These are phyloP conservation scores for Magnusiomyces tetraspermus DNA, from an alignment of 1,139 yeast species.

Conservation along the genomic window DNA sequence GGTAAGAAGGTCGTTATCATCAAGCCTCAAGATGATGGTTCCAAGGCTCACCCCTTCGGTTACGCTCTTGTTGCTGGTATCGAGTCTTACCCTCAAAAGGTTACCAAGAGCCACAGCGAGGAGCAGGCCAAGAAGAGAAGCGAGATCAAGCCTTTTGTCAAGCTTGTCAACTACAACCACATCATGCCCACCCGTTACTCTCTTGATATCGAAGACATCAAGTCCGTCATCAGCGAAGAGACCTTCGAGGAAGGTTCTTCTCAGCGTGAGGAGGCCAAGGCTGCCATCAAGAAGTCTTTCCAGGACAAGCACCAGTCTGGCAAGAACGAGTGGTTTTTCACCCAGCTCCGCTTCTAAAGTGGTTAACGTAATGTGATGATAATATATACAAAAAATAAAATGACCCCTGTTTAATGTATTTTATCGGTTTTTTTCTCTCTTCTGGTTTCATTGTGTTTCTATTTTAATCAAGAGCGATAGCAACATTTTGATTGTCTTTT, in stretches of 20 bases:
- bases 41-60: constrained; percentile 98
- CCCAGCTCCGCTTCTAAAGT: constrained; percentile 90
- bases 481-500: too few species aligned
- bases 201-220: constrained; percentile 92
- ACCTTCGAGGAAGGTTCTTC: constrained; percentile 89
- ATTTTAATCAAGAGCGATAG: too few species aligned
- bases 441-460: too few species aligned
- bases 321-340: constrained; percentile 99
- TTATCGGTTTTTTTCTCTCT: not conserved
- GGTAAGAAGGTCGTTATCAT: constrained; percentile 99
- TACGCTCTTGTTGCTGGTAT: constrained; percentile 99
- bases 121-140: constrained; percentile 97
- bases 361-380: not conserved
- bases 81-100: constrained; percentile 98
- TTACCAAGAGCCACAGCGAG: constrained; percentile 89
- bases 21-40: constrained; percentile 98
- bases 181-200: constrained; percentile 99
- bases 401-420: constrained; percentile 1
- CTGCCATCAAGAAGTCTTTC: constrained; percentile 97
- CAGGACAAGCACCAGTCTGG: constrained; percentile 99
- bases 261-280: constrained; percentile 98
- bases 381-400: not conserved
- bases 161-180: constrained; percentile 99
- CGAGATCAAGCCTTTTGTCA: constrained; percentile 98
- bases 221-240: constrained; percentile 84